Conservation (phyloP, 2,329 filamentous ascomycete genomes). For the Neocucurbitaria cava region DNA sequence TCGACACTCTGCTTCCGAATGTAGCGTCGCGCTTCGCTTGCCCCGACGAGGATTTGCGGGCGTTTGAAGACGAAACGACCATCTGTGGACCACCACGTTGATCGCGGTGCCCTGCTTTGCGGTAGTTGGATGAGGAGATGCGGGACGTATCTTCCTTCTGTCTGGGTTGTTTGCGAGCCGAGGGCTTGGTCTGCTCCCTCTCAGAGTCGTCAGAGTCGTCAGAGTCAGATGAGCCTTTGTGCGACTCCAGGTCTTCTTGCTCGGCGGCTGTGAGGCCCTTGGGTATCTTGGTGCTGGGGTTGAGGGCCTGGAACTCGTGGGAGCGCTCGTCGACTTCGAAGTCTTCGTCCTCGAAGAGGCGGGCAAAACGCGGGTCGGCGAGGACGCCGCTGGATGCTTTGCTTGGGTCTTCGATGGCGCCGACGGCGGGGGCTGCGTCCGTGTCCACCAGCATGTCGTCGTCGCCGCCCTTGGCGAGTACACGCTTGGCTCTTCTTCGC, state of each 20-base stretch:
- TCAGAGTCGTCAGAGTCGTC: constrained; percentile 45
- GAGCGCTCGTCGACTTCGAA: constrained; percentile 91
- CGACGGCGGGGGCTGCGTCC: constrained; percentile 24
- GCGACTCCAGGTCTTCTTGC: constrained; percentile 61
- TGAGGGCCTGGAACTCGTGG: constrained; percentile 84
- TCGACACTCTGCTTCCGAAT: constrained; percentile 63
- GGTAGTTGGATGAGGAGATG: constrained; percentile 69
- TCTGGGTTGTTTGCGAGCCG: constrained; percentile 32
- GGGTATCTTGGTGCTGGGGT: constrained; percentile 76
- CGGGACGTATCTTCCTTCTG: constrained; percentile 51
- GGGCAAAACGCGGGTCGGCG: constrained; percentile 83
- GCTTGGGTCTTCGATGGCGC: constrained; percentile 51
- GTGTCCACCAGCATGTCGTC: constrained; percentile 51
- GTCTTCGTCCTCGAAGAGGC: constrained; percentile 90
- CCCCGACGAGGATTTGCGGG: constrained; percentile 45
- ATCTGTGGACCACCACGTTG: constrained; percentile 54
- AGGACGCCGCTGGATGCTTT: constrained; percentile 65
- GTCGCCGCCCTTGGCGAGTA: constrained; percentile 67
- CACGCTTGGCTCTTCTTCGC: constrained; percentile 53
- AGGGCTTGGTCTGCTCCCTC: constrained; percentile 27
- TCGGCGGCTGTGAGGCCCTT: constrained; percentile 66
- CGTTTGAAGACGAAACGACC: constrained; percentile 60
- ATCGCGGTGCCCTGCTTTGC: constrained; percentile 60
- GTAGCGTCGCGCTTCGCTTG: constrained; percentile 60
- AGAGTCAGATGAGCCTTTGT: constrained; percentile 46